phyloP scores from a whole-genome alignment of 768 basidiomycete genomes.

The Auriscalpium vulgare region DNA sequence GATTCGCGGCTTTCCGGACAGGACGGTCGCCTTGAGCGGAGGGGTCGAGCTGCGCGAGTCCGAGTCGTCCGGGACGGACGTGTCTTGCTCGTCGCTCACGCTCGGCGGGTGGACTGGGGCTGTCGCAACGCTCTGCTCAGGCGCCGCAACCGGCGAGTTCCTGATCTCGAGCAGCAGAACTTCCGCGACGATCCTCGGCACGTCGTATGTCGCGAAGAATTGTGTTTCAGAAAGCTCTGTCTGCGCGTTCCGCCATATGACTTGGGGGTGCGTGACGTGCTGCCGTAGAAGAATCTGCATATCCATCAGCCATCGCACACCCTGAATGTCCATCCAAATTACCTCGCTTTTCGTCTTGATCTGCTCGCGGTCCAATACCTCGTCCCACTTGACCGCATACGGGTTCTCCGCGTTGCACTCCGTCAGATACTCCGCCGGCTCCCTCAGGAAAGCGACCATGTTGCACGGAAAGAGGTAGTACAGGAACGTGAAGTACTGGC shows the following conservation, averaged over 20 bases:
- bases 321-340: slow-evolving; percentile 11
- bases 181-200: slow-evolving; percentile 11
- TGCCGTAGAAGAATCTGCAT: slow-evolving; percentile 9
- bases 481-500: slow-evolving; percentile 65
- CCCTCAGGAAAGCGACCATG: slow-evolving; percentile 68
- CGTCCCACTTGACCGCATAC: slow-evolving; percentile 64
- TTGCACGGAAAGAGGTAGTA: slow-evolving; percentile 93
- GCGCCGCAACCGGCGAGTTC: slow-evolving; percentile 2
- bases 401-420: slow-evolving; percentile 44
- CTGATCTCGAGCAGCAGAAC: slow-evolving; percentile 11
- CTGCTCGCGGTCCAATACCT: slow-evolving; percentile 57
- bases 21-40: slow-evolving; percentile 6
- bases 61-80: not conserved
- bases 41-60: slow-evolving; percentile 5
- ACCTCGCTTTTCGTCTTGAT: slow-evolving; percentile 72
- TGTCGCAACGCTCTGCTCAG: not conserved
- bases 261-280: slow-evolving; percentile 10
- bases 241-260: slow-evolving; percentile 10
- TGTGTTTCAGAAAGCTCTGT: slow-evolving; percentile 8
- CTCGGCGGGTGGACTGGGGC: not conserved
- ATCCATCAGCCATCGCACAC: not conserved
- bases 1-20: slow-evolving; percentile 23
- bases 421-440: slow-evolving; percentile 56
- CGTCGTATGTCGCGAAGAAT: slow-evolving; percentile 9
- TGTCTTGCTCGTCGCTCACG: not conserved